phyloP scores from a whole-genome alignment of 805 yeast species.

The Ogataea trehaloabstinens region DNA sequence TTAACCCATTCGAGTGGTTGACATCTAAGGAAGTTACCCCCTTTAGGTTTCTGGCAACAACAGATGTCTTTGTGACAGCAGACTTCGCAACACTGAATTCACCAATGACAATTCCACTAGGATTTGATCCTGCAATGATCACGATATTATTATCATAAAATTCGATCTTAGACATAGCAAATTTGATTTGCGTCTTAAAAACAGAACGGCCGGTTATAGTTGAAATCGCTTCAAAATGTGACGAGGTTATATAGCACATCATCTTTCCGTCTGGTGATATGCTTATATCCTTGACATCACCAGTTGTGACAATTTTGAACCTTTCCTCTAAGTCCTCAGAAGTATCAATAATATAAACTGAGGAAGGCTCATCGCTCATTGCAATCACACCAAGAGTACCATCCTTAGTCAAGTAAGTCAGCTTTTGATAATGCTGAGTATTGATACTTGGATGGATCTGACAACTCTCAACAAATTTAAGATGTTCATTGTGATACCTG shows the following conservation, averaged over 20 bases:
- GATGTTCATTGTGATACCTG: conserved; percentile 56
- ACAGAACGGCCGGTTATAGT: conserved; percentile 44
- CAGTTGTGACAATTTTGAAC: conserved; percentile 50
- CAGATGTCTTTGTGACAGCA: conserved; percentile 39
- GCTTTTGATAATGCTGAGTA: conserved; percentile 61
- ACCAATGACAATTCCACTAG: conserved; percentile 43
- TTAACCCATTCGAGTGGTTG: conserved; percentile 34
- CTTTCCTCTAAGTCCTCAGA: conserved; percentile 48
- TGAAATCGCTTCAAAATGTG: conserved; percentile 50
- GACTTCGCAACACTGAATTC: conserved; percentile 43
- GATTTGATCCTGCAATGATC: conserved; percentile 44
- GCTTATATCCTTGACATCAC: conserved; percentile 62
- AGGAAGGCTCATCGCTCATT: conserved; percentile 64
- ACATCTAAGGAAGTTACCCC: conserved; percentile 57
- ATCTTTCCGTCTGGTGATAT: conserved; percentile 66
- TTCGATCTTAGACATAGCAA: conserved; percentile 30
- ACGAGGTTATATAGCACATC: conserved; percentile 60
- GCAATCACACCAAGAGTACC: conserved; percentile 66
- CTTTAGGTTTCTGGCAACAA: conserved; percentile 46
- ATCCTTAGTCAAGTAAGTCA: conserved; percentile 55
- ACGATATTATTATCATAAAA: conserved; percentile 34
- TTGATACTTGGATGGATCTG: conserved; percentile 52
- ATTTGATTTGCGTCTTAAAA: conserved; percentile 26
- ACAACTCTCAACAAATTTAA: conserved; percentile 57
- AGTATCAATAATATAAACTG: conserved; percentile 59